phyloP scores from a whole-genome alignment of 768 basidiomycete genomes.

The Dioszegia aurantiaca region DNA sequence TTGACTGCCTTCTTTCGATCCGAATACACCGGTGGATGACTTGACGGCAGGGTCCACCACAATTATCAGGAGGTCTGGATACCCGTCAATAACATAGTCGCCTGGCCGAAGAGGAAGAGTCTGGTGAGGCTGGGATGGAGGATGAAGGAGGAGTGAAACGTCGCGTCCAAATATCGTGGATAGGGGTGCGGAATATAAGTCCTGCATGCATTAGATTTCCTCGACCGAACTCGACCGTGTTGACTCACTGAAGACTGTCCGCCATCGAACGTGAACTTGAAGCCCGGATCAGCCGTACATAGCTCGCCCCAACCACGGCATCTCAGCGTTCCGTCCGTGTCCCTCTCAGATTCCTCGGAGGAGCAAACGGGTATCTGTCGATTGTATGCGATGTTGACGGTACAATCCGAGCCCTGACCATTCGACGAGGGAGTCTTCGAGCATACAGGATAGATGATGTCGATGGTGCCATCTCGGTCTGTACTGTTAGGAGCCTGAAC shows the following conservation, averaged over 20 bases:
- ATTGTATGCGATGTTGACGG: constrained; percentile 90
- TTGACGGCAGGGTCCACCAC: constrained; percentile 53
- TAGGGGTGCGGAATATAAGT: constrained; percentile 59
- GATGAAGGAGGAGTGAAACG: constrained; percentile 60
- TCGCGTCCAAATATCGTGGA: constrained; percentile 58
- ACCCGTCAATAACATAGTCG: constrained; percentile 90
- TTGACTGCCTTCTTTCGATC: constrained; percentile 31
- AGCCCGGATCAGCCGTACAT: constrained; percentile 75
- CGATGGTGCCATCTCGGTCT: constrained; percentile 94
- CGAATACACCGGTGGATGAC: constrained; percentile 50
- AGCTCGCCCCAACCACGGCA: constrained; percentile 78
- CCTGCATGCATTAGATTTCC: background rate
- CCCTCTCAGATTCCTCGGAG: constrained; percentile 58
- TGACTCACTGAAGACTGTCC: constrained; percentile 9
- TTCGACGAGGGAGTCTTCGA: constrained; percentile 63
- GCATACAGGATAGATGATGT: constrained; percentile 89
- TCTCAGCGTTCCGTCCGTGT: constrained; percentile 57
- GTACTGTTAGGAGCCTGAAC: background rate
- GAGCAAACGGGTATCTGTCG: constrained; percentile 79
- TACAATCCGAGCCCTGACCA: constrained; percentile 73
- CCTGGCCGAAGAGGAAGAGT: constrained; percentile 78
- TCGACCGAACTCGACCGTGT: background rate
- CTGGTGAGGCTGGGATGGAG: constrained; percentile 67
- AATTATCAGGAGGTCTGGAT: constrained; percentile 76
- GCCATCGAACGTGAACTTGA: constrained; percentile 67